These are phyloP conservation scores for Daldinia childiae DNA, from an alignment of 495 filamentous ascomycete genomes.

Conservation along the genomic window DNA sequence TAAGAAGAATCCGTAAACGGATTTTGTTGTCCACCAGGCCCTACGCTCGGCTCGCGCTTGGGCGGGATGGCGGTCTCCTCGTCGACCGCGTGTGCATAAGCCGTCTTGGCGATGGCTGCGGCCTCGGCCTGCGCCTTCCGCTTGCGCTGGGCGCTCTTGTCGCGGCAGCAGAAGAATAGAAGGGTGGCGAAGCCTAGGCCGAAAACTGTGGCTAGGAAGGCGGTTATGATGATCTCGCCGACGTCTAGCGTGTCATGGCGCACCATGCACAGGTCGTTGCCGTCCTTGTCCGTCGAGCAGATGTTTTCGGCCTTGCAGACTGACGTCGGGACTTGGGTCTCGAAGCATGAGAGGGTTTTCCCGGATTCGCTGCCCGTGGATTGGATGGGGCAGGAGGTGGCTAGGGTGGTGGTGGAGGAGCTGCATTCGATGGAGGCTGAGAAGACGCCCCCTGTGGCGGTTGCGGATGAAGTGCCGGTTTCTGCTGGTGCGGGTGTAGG, in stretches of 20 bases:
- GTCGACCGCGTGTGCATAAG: slow-evolving; percentile 41
- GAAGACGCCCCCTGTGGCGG: slow-evolving; percentile 25
- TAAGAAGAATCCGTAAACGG: not conserved
- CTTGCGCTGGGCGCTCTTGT: slow-evolving; percentile 47
- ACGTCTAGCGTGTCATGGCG: slow-evolving; percentile 47
- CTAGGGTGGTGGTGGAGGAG: slow-evolving; percentile 43
- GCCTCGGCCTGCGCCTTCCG: slow-evolving; percentile 47
- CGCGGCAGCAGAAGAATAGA: slow-evolving; percentile 54
- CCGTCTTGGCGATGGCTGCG: slow-evolving; percentile 50
- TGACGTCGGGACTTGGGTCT: slow-evolving; percentile 42
- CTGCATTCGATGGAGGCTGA: slow-evolving; percentile 47
- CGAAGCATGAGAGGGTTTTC: slow-evolving; percentile 50
- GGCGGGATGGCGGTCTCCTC: not conserved
- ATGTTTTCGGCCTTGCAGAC: slow-evolving; percentile 57
- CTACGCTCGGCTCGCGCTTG: not conserved
- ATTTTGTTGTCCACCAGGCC: not conserved
- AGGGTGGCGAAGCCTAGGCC: slow-evolving; percentile 43
- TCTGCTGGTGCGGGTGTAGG: slow-evolving; percentile 23
- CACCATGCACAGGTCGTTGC: slow-evolving; percentile 55
- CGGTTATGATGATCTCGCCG: slow-evolving; percentile 54
- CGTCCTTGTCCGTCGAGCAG: slow-evolving; percentile 51
- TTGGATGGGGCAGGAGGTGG: slow-evolving; percentile 50
- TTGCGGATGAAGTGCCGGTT: slow-evolving; percentile 18
- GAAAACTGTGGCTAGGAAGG: slow-evolving; percentile 51
- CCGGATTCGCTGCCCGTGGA: slow-evolving; percentile 48